Base-by-base conservation (phyloP, 805 yeast species). In the Nakazawaea populi region DNA sequence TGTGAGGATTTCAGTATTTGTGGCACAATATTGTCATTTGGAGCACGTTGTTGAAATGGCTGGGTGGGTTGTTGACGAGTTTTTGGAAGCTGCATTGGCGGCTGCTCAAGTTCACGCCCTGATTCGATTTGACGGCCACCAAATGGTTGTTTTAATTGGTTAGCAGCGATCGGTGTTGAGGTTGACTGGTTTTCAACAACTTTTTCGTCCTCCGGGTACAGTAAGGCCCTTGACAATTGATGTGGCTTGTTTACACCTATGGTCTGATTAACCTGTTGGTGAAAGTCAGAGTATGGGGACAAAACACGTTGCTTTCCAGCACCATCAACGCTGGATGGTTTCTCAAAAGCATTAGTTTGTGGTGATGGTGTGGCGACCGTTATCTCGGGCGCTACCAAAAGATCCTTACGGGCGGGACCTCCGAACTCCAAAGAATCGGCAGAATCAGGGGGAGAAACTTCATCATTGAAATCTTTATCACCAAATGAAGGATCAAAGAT, bases 221-320 rank as follows among this genome's bases (percentile, higher is more conserved):
- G 18, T 12, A 37, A 37, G 11, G 40, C 14, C 18, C n/a, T 37
- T 12, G 40, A 37, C n/a, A 12, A 35, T 10, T 44, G 49, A 5
- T 42, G 40, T 24, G 40, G 51, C 0, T 14, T 42, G 11, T 28
- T 14, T 5, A 39, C 32, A 12, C 61, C 57, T 55, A 66, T 58
- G 1, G 69, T 58, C 30, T 56, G 58, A 24, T 58, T 60, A 50
- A 60, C 64, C 37, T 66, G 60, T 10, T 57, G 56, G 47, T 67
- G 62, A 58, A 67, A 68, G 30, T 62, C 69, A 2, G 70, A 59
- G 53, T 66, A 67, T 41, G 73, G 72, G 1, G 73, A 69, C 29
- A 67, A 45, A 7, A 57, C 58, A 42, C 70, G 52, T 18, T 56
- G 51, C 53, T 55, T 18, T 18, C 24, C 24, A 18, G 24, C 24